These are phyloP conservation scores for Chloranthus sessilifolius DNA, from an alignment of 164 flowering plant species.

Conservation along the genomic window DNA sequence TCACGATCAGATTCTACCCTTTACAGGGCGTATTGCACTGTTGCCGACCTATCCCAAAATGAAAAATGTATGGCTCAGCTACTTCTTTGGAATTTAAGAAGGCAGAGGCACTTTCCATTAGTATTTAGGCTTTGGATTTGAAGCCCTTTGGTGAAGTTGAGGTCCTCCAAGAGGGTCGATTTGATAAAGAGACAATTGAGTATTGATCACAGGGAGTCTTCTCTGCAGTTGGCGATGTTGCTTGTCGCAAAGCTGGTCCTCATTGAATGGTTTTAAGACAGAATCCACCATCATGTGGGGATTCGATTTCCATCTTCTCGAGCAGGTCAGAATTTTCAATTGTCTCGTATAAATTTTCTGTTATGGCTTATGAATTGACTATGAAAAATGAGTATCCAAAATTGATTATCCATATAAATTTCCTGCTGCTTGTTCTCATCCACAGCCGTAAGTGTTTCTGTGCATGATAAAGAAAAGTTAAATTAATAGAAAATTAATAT, in stretches of 20 bases:
- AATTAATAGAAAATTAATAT: too few species aligned
- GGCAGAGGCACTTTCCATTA: conserved; percentile 57
- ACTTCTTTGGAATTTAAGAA: conserved; percentile 79
- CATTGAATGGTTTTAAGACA: conserved; percentile 37
- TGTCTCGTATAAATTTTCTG: too few species aligned
- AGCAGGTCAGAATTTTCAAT: conserved; percentile 10
- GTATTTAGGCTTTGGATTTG: conserved; percentile 66
- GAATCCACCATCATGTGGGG: conserved; percentile 85
- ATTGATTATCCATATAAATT: too few species aligned
- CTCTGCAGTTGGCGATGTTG: conserved; percentile 42
- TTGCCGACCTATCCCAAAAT: conserved; percentile 66
- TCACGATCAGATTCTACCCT: conserved; percentile 90
- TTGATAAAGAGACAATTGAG: conserved; percentile 72
- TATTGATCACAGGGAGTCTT: conserved; percentile 58
- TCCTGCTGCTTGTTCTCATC: too few species aligned
- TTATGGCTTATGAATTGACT: too few species aligned
- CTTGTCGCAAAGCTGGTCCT: conserved; percentile 44
- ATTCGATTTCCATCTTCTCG: conserved; percentile 72
- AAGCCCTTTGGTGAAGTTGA: conserved; percentile 74
- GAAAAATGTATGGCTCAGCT: conserved; percentile 31
- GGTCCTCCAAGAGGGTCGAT: conserved; percentile 69
- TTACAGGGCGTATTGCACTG: conserved; percentile 89
- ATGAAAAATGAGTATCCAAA: too few species aligned
- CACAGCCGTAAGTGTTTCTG: too few species aligned
- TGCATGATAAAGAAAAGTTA: too few species aligned